Conservation (phyloP, 2,329 filamentous ascomycete genomes). For the Drechslerella coelobrocha region DNA sequence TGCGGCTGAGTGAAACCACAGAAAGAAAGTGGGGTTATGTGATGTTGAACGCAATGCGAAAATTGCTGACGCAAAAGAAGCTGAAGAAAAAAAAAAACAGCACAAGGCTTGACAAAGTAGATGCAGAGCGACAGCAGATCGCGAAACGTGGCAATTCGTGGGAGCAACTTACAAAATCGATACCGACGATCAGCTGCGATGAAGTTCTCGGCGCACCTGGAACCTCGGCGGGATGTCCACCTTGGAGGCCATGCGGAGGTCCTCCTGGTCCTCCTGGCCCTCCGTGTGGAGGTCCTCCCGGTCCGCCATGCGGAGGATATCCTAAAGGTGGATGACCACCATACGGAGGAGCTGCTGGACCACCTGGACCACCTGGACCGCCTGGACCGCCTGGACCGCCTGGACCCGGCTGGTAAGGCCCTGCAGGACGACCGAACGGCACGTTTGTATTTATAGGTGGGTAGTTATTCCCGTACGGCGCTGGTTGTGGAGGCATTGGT, state of each 20-base stretch:
- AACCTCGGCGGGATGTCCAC: constrained; percentile 67
- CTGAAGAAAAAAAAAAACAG: neutral
- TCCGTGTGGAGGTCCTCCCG: constrained; percentile 45
- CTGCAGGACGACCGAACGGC: constrained; percentile 21
- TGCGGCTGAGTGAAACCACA: constrained; percentile 44
- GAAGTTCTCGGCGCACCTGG: constrained; percentile 89
- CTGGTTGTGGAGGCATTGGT: constrained; percentile 45
- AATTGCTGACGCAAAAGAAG: constrained; percentile 10
- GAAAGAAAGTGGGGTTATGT: constrained; percentile 41
- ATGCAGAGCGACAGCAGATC: constrained; percentile 2
- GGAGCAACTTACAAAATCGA: constrained; percentile 82
- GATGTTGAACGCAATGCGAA: constrained; percentile 38
- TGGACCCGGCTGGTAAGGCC: constrained; percentile 23
- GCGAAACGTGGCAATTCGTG: constrained; percentile 39
- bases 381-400: constrained; percentile 15
- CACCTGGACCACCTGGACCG: constrained; percentile 14
- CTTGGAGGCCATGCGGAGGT: constrained; percentile 55
- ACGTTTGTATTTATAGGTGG: constrained; percentile 46
- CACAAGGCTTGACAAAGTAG: neutral
- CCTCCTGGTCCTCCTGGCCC: constrained; percentile 52
- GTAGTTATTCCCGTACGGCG: constrained; percentile 25
- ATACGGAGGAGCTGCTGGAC: too few relatives aligned
- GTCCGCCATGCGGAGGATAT: constrained; percentile 2
- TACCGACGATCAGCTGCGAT: constrained; percentile 96
- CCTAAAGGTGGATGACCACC: too few relatives aligned